Evolutionary conservation across 176 grass and related monocot genomes (phyloP).

Genomic region (Elaeis guineensis): DNA sequence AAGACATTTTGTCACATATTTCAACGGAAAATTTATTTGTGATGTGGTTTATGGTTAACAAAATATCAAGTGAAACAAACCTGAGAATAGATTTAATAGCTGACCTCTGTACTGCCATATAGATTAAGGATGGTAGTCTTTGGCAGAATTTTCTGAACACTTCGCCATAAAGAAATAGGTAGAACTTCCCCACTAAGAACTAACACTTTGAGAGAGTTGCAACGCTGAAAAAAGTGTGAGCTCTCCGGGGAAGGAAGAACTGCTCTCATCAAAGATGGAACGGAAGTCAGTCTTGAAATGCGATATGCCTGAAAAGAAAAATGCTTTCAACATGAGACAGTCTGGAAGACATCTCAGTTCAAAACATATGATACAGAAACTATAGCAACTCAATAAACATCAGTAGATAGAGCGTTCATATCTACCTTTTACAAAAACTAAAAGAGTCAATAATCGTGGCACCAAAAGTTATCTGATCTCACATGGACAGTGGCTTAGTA

Average conservation of each 20-base stretch:
- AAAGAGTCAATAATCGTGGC: too few relatives aligned
- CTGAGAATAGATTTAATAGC: conserved; percentile 13
- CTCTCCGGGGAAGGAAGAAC: conserved; percentile 38
- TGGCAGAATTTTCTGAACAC: conserved; percentile 43
- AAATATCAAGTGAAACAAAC: conserved; percentile 23
- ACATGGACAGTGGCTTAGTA: too few relatives aligned
- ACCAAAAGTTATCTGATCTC: too few relatives aligned
- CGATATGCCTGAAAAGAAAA: conserved; percentile 34
- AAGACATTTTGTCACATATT: too few relatives aligned
- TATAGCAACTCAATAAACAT: too few relatives aligned
- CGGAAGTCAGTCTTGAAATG: conserved; percentile 74
- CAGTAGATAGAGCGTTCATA: too few relatives aligned
- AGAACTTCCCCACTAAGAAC: conserved; percentile 81
- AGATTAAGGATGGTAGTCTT: conserved; percentile 66
- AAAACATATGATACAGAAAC: too few relatives aligned
- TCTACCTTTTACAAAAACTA: too few relatives aligned
- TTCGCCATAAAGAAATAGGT: conserved; percentile 51
- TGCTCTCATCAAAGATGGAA: conserved; percentile 69
- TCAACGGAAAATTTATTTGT: too few relatives aligned
- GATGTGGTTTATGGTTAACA: background rate
- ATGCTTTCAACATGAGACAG: background rate
- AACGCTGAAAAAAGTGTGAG: conserved; percentile 21
- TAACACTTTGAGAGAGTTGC: conserved; percentile 54
- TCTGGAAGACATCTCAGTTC: too few relatives aligned
- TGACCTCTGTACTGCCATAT: conserved; percentile 87